Conservation (phyloP, 305 asterid genomes). For the Lippia alba region DNA sequence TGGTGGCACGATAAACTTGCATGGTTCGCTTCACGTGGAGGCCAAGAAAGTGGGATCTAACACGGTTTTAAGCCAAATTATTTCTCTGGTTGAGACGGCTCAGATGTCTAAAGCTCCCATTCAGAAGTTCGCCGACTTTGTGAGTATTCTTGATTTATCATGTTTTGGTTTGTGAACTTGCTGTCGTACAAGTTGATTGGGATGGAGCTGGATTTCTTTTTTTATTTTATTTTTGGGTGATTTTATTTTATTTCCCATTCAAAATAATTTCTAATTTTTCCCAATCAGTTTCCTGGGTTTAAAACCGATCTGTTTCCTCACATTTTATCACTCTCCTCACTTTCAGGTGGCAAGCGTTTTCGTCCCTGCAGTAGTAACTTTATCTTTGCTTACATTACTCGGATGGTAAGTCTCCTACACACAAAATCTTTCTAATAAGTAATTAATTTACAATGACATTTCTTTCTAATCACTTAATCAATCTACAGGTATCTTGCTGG, state of each 20-base stretch:
- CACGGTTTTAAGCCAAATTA: slow-evolving; percentile 75
- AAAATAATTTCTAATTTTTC: too few relatives aligned
- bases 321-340: slow-evolving; percentile 27
- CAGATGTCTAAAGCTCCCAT: slow-evolving; percentile 86
- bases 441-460: not conserved
- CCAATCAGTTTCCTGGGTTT: not conserved
- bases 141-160: slow-evolving; percentile 44
- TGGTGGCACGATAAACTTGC: slow-evolving; percentile 77
- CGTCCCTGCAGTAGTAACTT: slow-evolving; percentile 58
- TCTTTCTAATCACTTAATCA: not conserved
- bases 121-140: slow-evolving; percentile 73
- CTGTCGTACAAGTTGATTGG: not conserved
- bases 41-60: slow-evolving; percentile 73
- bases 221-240: too few relatives aligned
- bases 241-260: too few relatives aligned
- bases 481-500: slow-evolving; percentile 62
- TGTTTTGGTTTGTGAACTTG: slow-evolving; percentile 6
- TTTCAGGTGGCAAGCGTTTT: slow-evolving; percentile 70
- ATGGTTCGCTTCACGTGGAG: slow-evolving; percentile 64
- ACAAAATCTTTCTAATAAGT: not conserved
- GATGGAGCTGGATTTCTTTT: not conserved
- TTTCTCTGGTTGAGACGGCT: slow-evolving; percentile 78
- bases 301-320: slow-evolving; percentile 32
- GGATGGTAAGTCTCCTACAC: slow-evolving; percentile 60
- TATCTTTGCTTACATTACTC: slow-evolving; percentile 60